A percentile compares a stretch with the other conserved stretches of the same genome.
These are phyloP conservation scores for Mytilinidion resinicola DNA, from an alignment of 495 filamentous ascomycete genomes.

Conservation along the genomic window DNA sequence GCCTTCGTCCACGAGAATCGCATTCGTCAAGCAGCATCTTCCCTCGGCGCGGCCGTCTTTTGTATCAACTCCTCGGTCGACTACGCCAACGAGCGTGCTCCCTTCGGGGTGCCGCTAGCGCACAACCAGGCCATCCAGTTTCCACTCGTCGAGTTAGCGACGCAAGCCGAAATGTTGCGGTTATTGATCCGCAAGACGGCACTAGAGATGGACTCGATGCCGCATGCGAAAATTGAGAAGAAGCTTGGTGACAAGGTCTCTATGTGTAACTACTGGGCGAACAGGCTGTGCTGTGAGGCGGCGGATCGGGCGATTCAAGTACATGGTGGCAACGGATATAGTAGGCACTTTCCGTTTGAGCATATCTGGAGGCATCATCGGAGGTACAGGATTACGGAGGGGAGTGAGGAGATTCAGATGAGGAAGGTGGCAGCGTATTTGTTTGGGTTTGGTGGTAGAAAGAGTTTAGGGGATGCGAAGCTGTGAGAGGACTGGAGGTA, in stretches of 20 bases:
- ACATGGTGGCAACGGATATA: conserved; percentile 45
- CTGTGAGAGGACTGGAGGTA: background rate
- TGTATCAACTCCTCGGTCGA: conserved; percentile 50
- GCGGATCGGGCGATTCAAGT: conserved; percentile 57
- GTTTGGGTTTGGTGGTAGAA: conserved; percentile 34
- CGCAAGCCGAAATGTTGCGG: conserved; percentile 54
- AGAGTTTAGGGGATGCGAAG: conserved; percentile 22
- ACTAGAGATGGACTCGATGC: conserved; percentile 51
- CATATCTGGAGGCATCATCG: conserved; percentile 41
- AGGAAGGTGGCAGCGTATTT: conserved; percentile 39
- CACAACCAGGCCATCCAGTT: conserved; percentile 57
- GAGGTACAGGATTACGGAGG: conserved; percentile 39
- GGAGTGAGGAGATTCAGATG: conserved; percentile 42
- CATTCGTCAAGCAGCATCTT: conserved; percentile 54
- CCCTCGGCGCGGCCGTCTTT: conserved; percentile 50
- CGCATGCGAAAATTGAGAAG: conserved; percentile 47
- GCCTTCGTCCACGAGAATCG: conserved; percentile 59
- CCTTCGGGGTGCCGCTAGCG: conserved; percentile 50
- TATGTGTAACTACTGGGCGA: conserved; percentile 63
- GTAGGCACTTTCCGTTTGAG: conserved; percentile 36
- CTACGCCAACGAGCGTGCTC: conserved; percentile 45
- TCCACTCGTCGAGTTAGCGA: conserved; percentile 53
- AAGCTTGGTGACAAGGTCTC: conserved; percentile 49
- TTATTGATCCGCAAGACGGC: conserved; percentile 55
- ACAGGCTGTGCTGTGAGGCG: conserved; percentile 51